Percentiles rank a stretch among this genome's conserved stretches.
These are phyloP conservation scores for Aquilaria sinensis DNA, from an alignment of 345 rosid genomes.

Conservation along the genomic window DNA sequence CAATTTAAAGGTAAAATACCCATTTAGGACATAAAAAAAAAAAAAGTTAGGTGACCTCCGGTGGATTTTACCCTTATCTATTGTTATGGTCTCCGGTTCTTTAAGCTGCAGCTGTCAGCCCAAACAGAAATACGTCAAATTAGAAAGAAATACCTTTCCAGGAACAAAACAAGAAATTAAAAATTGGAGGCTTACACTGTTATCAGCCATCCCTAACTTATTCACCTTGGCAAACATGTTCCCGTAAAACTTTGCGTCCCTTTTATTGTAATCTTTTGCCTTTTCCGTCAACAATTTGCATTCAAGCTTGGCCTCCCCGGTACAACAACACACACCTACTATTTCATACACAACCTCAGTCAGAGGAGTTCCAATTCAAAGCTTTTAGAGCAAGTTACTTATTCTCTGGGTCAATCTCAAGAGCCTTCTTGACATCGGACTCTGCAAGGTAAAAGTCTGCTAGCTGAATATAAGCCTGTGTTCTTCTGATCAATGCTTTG, in stretches of 20 bases:
- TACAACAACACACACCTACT: not conserved
- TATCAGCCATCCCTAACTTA: slow-evolving; percentile 15
- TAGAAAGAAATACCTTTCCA: too few relatives aligned
- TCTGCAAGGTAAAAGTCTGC: slow-evolving; percentile 77
- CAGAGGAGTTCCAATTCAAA: too few relatives aligned
- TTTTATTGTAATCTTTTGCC: slow-evolving; percentile 73
- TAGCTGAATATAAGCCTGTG: slow-evolving; percentile 62
- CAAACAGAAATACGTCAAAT: too few relatives aligned
- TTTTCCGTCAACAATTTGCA: slow-evolving; percentile 70
- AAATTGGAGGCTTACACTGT: too few relatives aligned
- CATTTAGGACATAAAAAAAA: too few relatives aligned
- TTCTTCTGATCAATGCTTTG: slow-evolving; percentile 74
- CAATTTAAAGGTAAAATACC: too few relatives aligned
- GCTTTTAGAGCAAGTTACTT: slow-evolving; percentile 25
- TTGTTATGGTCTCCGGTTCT: too few relatives aligned
- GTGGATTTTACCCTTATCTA: too few relatives aligned
- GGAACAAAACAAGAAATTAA: too few relatives aligned
- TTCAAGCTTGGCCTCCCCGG: slow-evolving; percentile 83
- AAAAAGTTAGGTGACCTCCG: too few relatives aligned
- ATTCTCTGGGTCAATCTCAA: slow-evolving; percentile 77
- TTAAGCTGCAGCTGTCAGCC: too few relatives aligned
- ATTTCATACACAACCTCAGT: too few relatives aligned
- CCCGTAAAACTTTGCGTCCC: slow-evolving; percentile 79
- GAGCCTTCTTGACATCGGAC: slow-evolving; percentile 71
- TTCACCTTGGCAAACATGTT: slow-evolving; percentile 77